Conservation (phyloP, 2,329 filamentous ascomycete species). For the Trichoderma gracile region DNA sequence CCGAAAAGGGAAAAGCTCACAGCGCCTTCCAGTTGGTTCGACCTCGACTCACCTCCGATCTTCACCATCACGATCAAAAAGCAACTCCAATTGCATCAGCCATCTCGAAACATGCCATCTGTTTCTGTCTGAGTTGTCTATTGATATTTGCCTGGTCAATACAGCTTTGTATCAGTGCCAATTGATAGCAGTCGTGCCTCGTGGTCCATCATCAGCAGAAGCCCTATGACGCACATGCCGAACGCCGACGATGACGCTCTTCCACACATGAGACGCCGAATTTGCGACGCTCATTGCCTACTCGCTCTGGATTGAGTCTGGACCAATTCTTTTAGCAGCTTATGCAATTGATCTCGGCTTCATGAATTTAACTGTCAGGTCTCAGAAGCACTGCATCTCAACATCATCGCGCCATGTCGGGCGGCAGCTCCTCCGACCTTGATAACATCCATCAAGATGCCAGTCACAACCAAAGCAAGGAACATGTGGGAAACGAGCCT, state of each 20-base stretch:
- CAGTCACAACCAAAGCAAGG: not conserved
- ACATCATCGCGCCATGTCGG: not conserved
- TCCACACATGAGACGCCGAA: too few species aligned
- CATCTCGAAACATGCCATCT: not conserved
- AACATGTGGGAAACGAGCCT: not conserved
- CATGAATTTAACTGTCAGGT: not conserved
- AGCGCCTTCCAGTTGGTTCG: not conserved
- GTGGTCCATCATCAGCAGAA: not conserved
- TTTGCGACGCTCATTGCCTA: too few species aligned
- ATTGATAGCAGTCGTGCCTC: not conserved
- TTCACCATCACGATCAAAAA: not conserved
- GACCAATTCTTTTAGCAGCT: not conserved
- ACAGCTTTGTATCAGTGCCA: too few species aligned
- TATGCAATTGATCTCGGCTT: not conserved
- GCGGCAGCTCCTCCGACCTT: not conserved
- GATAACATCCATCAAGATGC: not conserved
- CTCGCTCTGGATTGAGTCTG: too few species aligned
- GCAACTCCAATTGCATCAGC: slow-evolving; percentile 9
- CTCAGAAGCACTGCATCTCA: not conserved
- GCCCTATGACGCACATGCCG: slow-evolving; percentile 18
- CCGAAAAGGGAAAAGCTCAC: slow-evolving; percentile 11
- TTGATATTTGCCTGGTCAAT: too few species aligned
- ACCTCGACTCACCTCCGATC: too few species aligned
- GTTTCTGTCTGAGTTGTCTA: not conserved
- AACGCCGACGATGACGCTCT: slow-evolving; percentile 8